phyloP scores from a whole-genome alignment of 768 basidiomycete species.

The Lactarius sp. region DNA sequence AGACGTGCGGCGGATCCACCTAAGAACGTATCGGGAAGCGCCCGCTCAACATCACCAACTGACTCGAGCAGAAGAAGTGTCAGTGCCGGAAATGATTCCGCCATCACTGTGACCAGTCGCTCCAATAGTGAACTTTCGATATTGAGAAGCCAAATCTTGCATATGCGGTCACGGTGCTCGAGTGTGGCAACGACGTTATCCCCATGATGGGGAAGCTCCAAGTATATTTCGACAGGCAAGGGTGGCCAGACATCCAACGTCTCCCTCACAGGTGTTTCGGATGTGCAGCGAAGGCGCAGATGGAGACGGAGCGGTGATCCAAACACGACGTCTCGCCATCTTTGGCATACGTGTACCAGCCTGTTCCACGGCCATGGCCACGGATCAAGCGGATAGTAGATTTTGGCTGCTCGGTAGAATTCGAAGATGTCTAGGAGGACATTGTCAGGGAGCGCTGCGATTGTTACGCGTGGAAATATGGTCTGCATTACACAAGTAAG shows the following conservation, averaged over 20 bases:
- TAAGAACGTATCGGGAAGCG: neutral
- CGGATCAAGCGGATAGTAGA: too few species aligned
- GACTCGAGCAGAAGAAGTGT: neutral
- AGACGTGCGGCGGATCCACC: neutral
- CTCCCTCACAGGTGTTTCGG: neutral
- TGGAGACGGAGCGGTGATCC: neutral
- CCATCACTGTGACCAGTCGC: neutral
- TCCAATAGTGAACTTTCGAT: neutral
- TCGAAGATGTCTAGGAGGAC: neutral
- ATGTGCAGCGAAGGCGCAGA: neutral
- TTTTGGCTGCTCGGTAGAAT: neutral
- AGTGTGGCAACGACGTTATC: neutral
- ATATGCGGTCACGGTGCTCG: neutral
- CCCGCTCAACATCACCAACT: neutral
- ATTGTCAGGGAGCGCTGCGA: neutral
- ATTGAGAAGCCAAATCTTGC: neutral
- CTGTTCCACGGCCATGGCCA: neutral
- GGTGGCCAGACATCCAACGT: neutral
- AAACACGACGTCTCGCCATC: neutral
- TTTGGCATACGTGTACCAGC: neutral
- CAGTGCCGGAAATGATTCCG: neutral
- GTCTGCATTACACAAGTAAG: neutral
- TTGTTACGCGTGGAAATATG: neutral
- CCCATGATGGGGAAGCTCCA: neutral
- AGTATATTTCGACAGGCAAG: neutral